Evolutionary conservation across 441 rosid species (phyloP).

Genomic region (Eutrema salsugineum): DNA sequence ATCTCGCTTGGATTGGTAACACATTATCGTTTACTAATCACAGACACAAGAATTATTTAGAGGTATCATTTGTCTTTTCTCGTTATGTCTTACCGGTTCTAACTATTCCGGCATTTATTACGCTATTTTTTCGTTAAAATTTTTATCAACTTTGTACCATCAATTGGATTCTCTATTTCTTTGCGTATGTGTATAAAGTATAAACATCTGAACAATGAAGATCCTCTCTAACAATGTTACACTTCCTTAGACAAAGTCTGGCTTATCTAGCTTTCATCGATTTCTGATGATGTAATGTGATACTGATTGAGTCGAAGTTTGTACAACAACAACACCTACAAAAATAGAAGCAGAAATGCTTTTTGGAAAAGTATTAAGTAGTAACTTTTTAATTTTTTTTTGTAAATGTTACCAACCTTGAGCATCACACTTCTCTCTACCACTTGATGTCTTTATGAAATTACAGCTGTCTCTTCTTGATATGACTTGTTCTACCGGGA

Average conservation of each 20-base stretch:
- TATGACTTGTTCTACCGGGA: conserved; percentile 36
- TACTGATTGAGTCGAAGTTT: conserved; percentile 20
- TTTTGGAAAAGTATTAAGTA: conserved; percentile 23
- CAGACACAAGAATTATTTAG: not conserved
- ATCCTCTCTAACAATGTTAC: conserved; percentile 27
- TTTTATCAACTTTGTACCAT: not conserved
- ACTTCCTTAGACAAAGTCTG: conserved; percentile 25
- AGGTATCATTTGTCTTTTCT: not conserved
- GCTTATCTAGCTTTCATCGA: conserved; percentile 13
- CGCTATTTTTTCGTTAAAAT: not conserved
- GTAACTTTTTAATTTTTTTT: not conserved
- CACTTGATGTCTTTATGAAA: conserved; percentile 33
- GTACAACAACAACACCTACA: conserved; percentile 29
- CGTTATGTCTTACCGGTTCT: not conserved
- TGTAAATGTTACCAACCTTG: conserved; percentile 18
- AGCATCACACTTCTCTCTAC: conserved; percentile 33
- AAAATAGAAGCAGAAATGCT: conserved; percentile 27
- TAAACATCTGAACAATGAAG: not conserved
- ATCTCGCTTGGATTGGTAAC: not conserved
- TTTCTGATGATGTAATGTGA: conserved; percentile 28
- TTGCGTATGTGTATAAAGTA: not conserved
- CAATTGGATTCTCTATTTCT: not conserved
- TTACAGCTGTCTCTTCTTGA: conserved; percentile 38
- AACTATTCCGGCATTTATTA: not conserved
- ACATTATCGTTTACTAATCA: not conserved